These are phyloP conservation scores for Isabelozyma pseudorhagii DNA, from an alignment of 805 yeast genomes.

Conservation along the genomic window DNA sequence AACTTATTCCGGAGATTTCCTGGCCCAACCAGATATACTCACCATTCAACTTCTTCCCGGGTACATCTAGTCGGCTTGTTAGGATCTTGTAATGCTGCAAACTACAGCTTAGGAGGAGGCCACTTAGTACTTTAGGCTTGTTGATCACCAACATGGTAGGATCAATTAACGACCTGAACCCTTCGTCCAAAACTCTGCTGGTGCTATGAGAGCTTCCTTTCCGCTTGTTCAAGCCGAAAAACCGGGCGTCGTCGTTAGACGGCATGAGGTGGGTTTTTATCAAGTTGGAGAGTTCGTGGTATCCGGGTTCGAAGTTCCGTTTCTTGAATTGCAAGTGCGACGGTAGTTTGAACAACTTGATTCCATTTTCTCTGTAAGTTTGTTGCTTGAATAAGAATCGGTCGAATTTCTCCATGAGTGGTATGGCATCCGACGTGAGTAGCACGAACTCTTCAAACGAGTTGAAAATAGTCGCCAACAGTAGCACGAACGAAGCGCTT, in stretches of 20 bases:
- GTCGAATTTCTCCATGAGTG: constrained; percentile 15
- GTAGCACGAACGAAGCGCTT: constrained; percentile 9
- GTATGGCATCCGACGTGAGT: constrained; percentile 24
- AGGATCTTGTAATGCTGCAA: constrained; percentile 21
- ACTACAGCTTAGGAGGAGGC: constrained; percentile 23
- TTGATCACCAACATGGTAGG: constrained; percentile 25
- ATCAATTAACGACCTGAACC: constrained; percentile 23
- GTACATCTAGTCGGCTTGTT: constrained; percentile 13
- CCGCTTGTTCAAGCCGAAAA: constrained; percentile 15
- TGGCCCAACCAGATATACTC: constrained; percentile 36
- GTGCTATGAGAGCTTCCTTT: constrained; percentile 2
- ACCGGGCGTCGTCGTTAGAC: constrained; percentile 10
- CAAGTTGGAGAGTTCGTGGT: constrained; percentile 23
- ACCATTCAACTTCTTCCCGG: constrained; percentile 8
- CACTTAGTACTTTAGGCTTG: constrained; percentile 21
- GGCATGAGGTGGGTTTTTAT: constrained; percentile 19
- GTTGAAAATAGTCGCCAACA: constrained; percentile 26
- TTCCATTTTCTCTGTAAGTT: constrained; percentile 19
- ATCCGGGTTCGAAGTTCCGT: constrained; percentile 22
- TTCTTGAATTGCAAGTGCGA: constrained; percentile 14
- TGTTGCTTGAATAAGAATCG: constrained; percentile 14
- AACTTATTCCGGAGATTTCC: constrained; percentile 23
- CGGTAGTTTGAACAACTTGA: constrained; percentile 26
- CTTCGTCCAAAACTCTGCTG: constrained; percentile 16
- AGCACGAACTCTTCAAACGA: constrained; percentile 29